Percentiles rank a stretch among this genome's conserved stretches.
Conservation (phyloP, 768 basidiomycete genomes). For the Stropharia rugosoannulata region DNA sequence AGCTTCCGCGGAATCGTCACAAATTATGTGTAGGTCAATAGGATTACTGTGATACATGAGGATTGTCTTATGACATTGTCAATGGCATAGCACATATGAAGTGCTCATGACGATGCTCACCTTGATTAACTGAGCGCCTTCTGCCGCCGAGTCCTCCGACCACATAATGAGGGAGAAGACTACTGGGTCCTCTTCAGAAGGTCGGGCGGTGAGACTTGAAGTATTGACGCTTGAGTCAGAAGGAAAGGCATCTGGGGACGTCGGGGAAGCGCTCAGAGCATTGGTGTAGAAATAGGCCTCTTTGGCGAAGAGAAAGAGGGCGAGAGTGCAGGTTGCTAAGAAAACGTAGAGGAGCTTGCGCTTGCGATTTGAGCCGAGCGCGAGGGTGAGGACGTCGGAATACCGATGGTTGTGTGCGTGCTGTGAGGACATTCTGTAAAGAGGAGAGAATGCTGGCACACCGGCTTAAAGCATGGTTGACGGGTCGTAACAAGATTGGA, state of each 20-base stretch:
- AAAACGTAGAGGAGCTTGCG: constrained; percentile 17
- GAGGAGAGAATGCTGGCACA: background rate
- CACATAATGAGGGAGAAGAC: constrained; percentile 44
- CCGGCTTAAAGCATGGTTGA: background rate
- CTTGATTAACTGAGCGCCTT: constrained; percentile 43
- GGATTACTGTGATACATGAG: constrained; percentile 38
- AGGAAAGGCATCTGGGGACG: background rate
- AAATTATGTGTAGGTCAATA: constrained; percentile 42
- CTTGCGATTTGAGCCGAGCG: constrained; percentile 14
- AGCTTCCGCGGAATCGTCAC: constrained; percentile 40
- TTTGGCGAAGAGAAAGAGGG: constrained; percentile 17
- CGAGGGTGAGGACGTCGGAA: constrained; percentile 1
- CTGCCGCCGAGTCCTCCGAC: constrained; percentile 38
- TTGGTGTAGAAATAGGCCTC: constrained; percentile 9
- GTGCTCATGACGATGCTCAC: constrained; percentile 19
- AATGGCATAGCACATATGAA: constrained; percentile 5
- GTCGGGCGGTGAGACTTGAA: background rate
- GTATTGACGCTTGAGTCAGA: background rate
- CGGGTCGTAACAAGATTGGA: background rate
- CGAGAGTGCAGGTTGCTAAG: constrained; percentile 12
- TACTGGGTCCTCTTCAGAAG: constrained; percentile 26
- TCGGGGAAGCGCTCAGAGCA: background rate
- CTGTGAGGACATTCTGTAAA: background rate
- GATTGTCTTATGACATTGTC: constrained; percentile 25
- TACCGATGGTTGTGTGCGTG: background rate